Evolutionary conservation across 2,329 filamentous ascomycete genomes (phyloP), one percentile per base, ranked within the genome.

Genomic region (Penicillium sp.): DNA sequence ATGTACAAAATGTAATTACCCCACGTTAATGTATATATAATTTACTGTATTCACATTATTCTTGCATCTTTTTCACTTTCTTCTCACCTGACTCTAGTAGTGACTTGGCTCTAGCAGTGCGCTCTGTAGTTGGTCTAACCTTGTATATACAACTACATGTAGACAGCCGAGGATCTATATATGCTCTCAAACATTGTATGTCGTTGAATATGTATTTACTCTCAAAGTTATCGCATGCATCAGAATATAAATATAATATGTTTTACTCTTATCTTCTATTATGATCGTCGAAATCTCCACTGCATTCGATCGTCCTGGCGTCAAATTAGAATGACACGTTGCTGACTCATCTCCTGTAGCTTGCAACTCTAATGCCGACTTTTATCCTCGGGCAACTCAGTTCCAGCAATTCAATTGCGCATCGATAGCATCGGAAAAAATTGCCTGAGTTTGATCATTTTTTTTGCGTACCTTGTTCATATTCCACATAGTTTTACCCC

Each of bases 261-360:
- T n/a, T n/a, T 7, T 16, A 45, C 17, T 30, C 11, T 14, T 14
- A 16, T 31, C 11, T 11, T 12, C 5, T 6, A 19, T n/a, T n/a
- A 35, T 16, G 44, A 43, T 50, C 22, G 25, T 26, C 36, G 4
- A 33, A 35, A 28, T 36, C 37, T 48, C 51, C 43, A 53, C 43
- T 30, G 6, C 51, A 22, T 49, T 42, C 37, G 44, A 49, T 48
- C 31, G 38, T 22, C n/a, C 36, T n/a, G 6, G 3, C 12, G 7
- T 31, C 28, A 22, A 25, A 5, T 5, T 11, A 7, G 12, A 45
- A 57, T 57, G 55, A 41, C 35, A 54, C 55, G 26, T 4, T 40
- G 56, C 48, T 58, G 31, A 58, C 16, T 56, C 56, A 58, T 33
- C 56, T 22, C 17, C 11, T 30, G 25, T 28, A 36, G 28, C 45